A percentile compares a stretch with the other conserved stretches of the same genome.
These are phyloP conservation scores for Magnusiomyces sp. DNA, from an alignment of 1,139 yeast species.

Conservation along the genomic window DNA sequence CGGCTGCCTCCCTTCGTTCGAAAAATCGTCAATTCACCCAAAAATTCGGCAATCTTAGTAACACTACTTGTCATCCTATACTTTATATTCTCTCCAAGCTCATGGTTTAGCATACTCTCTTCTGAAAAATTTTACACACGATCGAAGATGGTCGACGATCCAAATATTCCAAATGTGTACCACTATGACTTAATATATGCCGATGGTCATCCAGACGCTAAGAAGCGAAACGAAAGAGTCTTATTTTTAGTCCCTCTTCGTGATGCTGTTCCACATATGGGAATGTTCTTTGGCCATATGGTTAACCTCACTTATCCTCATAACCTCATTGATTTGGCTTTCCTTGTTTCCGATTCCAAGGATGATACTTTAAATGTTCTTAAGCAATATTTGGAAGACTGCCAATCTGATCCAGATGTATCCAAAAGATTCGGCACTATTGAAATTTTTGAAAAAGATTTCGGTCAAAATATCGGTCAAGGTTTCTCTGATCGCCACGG, in stretches of 20 bases:
- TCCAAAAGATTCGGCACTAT: conserved; percentile 51
- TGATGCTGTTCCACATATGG: conserved; percentile 61
- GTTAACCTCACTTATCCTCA: conserved; percentile 57
- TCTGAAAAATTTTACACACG: too few relatives aligned
- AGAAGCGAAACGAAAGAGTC: conserved; percentile 47
- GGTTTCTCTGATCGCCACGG: conserved; percentile 80
- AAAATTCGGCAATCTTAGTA: too few relatives aligned
- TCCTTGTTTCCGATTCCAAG: conserved; percentile 55
- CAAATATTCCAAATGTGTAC: conserved; percentile 36
- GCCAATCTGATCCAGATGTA: conserved; percentile 49
- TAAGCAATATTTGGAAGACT: conserved; percentile 36
- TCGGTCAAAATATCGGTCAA: conserved; percentile 64
- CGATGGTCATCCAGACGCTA: conserved; percentile 42
- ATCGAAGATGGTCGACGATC: conserved; percentile 20
- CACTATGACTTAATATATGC: conserved; percentile 42
- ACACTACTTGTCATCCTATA: too few relatives aligned
- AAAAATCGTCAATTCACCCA: too few relatives aligned
- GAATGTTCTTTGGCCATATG: conserved; percentile 57
- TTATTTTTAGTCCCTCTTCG: conserved; percentile 60
- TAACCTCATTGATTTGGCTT: conserved; percentile 54
- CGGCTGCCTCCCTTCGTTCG: too few relatives aligned
- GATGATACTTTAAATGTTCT: conserved; percentile 55
- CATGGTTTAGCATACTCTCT: too few relatives aligned
- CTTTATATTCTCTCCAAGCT: too few relatives aligned
- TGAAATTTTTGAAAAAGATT: conserved; percentile 53